These are phyloP conservation scores for Lachnellula willkommii DNA, from an alignment of 2,329 filamentous ascomycete genomes.

Conservation along the genomic window DNA sequence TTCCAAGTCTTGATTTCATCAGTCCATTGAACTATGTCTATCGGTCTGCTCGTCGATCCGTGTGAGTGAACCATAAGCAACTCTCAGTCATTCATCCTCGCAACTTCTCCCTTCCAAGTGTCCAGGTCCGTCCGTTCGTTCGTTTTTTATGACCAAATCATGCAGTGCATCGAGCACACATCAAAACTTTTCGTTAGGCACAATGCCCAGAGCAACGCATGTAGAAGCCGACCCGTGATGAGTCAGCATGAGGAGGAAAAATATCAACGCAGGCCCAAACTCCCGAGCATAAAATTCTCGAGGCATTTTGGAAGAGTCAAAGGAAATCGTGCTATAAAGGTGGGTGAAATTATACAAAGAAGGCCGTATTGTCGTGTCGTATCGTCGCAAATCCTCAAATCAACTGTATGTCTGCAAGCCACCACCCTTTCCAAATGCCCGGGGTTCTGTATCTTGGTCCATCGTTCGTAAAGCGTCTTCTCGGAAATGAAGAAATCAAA, in stretches of 20 bases:
- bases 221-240: neutral
- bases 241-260: neutral
- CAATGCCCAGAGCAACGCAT: neutral
- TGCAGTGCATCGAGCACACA: neutral
- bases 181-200: neutral
- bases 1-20: neutral
- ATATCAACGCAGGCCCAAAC: slow-evolving; percentile 11
- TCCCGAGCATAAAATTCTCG: slow-evolving; percentile 10
- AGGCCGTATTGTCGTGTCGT: slow-evolving; percentile 22
- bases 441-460: slow-evolving; percentile 26
- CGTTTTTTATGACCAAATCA: neutral
- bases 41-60: slow-evolving; percentile 4
- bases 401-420: slow-evolving; percentile 26
- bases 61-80: slow-evolving; percentile 5
- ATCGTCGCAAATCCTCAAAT: slow-evolving; percentile 28
- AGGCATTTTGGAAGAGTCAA: slow-evolving; percentile 7
- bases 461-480: slow-evolving; percentile 24
- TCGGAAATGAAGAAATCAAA: slow-evolving; percentile 24
- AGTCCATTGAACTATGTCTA: slow-evolving; percentile 12
- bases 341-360: slow-evolving; percentile 28
- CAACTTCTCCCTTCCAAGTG: slow-evolving; percentile 14
- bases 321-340: slow-evolving; percentile 11
- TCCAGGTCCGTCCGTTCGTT: slow-evolving; percentile 12
- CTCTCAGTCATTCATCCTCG: slow-evolving; percentile 17
- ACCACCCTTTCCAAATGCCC: slow-evolving; percentile 29